phyloP scores from a whole-genome alignment of 78 protist species.

The Dictyostelium capitatum region DNA sequence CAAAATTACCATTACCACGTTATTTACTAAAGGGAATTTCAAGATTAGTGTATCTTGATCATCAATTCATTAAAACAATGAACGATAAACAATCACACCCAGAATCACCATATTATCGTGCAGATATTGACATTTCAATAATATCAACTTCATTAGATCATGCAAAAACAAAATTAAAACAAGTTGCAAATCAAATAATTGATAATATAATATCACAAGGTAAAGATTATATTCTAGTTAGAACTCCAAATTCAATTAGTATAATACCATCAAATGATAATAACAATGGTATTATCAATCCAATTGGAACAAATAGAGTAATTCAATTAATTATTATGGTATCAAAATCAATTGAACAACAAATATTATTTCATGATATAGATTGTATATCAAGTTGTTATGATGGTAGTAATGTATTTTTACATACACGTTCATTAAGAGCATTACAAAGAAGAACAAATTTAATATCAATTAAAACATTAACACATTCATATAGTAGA shows the following conservation, averaged over 20 bases:
- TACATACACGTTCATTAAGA: neutral
- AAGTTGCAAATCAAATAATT: neutral
- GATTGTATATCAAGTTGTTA: slow-evolving; percentile 8
- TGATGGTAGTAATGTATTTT: slow-evolving; percentile 21
- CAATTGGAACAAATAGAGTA: neutral
- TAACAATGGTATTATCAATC: neutral
- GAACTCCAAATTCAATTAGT: slow-evolving; percentile 28
- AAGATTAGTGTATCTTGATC: neutral
- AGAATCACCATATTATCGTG: slow-evolving; percentile 1
- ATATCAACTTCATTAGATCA: neutral
- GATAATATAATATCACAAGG: neutral
- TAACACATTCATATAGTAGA: neutral
- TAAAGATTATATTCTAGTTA: neutral
- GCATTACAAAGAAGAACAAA: neutral
- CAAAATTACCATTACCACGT: slow-evolving; percentile 16
- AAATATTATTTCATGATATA: neutral
- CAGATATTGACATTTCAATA: neutral
- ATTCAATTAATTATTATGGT: slow-evolving; percentile 2
- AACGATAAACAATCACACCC: neutral
- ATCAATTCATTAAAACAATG: neutral
- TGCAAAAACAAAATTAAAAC: slow-evolving; percentile 5
- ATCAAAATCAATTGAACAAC: neutral
- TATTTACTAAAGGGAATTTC: neutral
- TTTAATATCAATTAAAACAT: neutral
- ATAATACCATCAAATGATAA: neutral